phyloP scores from a whole-genome alignment of 768 basidiomycete genomes.

The Polyporus arcularius region DNA sequence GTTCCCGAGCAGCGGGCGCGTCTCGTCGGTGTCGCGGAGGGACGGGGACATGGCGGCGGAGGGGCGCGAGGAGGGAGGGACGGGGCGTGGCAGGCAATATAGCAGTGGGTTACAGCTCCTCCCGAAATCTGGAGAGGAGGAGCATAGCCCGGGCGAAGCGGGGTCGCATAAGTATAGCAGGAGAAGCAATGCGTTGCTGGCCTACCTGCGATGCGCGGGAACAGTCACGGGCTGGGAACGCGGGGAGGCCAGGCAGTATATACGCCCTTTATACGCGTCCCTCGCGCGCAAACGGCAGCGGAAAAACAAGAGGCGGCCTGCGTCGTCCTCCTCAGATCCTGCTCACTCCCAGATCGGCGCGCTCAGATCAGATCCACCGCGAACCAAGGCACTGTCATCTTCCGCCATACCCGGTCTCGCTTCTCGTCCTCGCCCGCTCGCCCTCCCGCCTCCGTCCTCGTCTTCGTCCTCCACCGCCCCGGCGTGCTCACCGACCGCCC shows the following conservation, averaged over 20 bases:
- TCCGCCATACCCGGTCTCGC: constrained; percentile 25
- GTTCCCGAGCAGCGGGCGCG: constrained; percentile 53
- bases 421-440: constrained; percentile 25
- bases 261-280: too few species aligned
- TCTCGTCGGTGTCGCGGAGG: constrained; percentile 48
- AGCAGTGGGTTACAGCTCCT: constrained; percentile 19
- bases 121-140: constrained; percentile 15
- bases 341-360: not conserved
- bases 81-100: constrained; percentile 2
- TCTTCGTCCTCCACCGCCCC: not conserved
- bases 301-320: not conserved
- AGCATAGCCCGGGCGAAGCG: constrained; percentile 9
- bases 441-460: constrained; percentile 10
- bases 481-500: not conserved
- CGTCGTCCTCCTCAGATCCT: not conserved
- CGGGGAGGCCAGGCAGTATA: too few species aligned
- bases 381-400: constrained; percentile 13
- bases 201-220: constrained; percentile 11
- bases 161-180: constrained; percentile 5
- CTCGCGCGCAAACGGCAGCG: not conserved
- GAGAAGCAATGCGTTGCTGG: constrained; percentile 2
- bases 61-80: not conserved
- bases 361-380: constrained; percentile 6
- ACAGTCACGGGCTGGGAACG: not conserved
- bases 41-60: constrained; percentile 38